Conservation (phyloP, 2,329 filamentous ascomycete genomes). For the Calcarisporium arbuscula region DNA sequence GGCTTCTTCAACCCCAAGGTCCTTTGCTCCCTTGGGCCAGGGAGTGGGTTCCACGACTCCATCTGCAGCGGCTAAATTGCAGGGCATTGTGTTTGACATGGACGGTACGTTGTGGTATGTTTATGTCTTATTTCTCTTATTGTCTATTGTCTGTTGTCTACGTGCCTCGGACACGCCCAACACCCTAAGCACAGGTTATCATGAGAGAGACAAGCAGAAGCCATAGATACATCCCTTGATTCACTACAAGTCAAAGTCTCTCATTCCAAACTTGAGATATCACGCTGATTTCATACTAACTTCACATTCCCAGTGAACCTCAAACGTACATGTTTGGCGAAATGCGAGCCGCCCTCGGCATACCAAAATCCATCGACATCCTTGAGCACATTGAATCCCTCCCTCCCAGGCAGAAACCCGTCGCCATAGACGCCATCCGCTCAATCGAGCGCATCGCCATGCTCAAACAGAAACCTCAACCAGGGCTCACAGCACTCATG, state of each 20-base stretch:
- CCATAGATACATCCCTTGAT: too few species aligned
- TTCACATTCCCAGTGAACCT: slow-evolving; percentile 68
- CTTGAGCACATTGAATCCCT: slow-evolving; percentile 80
- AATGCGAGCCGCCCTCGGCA: slow-evolving; percentile 72
- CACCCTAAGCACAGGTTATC: too few species aligned
- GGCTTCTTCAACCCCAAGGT: slow-evolving; percentile 32
- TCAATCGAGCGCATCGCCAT: slow-evolving; percentile 77
- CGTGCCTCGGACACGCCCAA: neutral
- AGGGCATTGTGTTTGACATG: slow-evolving; percentile 78
- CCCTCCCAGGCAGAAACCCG: slow-evolving; percentile 49
- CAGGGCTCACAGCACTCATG: slow-evolving; percentile 74
- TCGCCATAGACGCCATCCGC: slow-evolving; percentile 68
- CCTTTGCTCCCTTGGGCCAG: slow-evolving; percentile 54
- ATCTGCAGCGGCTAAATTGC: slow-evolving; percentile 37
- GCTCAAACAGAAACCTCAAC: slow-evolving; percentile 71
- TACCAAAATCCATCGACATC: slow-evolving; percentile 71
- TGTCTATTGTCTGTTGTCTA: neutral
- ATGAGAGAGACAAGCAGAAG: too few species aligned
- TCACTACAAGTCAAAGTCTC: too few species aligned
- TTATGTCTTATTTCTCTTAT: slow-evolving; percentile 1
- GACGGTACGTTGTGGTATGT: slow-evolving; percentile 88
- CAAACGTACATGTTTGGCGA: slow-evolving; percentile 94
- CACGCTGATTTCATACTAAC: neutral
- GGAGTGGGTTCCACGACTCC: slow-evolving; percentile 22
- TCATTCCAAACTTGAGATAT: too few species aligned